Conservation (phyloP, 1,284 basidiomycete genomes). For the Heterobasidion occidentale region DNA sequence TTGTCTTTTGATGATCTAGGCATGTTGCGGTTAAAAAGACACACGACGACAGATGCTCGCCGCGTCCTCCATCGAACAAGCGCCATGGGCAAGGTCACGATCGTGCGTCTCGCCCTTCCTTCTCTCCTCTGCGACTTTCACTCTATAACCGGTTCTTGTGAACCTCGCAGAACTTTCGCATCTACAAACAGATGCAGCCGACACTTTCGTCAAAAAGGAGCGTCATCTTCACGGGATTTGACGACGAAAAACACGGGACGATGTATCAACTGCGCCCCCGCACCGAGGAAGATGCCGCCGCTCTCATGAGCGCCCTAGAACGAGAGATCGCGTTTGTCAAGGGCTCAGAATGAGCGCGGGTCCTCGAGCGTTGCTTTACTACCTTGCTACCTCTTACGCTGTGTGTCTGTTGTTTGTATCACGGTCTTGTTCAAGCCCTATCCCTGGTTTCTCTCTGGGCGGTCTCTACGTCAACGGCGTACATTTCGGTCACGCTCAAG, state of each 20-base stretch:
- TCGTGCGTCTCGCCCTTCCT: constrained; percentile 38
- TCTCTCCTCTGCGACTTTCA: background rate
- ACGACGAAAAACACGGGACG: constrained; percentile 41
- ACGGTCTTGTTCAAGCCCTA: too few relatives aligned
- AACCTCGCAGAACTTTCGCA: constrained; percentile 51
- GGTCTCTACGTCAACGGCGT: too few relatives aligned
- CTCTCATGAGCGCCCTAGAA: constrained; percentile 53
- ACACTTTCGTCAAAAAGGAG: constrained; percentile 40
- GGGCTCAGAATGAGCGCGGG: constrained; percentile 8
- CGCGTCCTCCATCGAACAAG: constrained; percentile 63
- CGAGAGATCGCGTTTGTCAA: constrained; percentile 50
- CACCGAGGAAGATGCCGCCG: constrained; percentile 51
- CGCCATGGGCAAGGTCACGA: constrained; percentile 60
- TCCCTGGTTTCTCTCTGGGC: too few relatives aligned
- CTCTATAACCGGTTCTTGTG: constrained; percentile 2
- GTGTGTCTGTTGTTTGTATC: too few relatives aligned
- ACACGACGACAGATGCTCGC: constrained; percentile 48
- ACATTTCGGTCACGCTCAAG: too few relatives aligned
- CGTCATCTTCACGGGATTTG: constrained; percentile 64
- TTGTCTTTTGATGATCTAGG: constrained; percentile 28
- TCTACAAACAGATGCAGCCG: constrained; percentile 45
- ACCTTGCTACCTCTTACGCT: too few relatives aligned
- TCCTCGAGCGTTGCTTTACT: background rate
- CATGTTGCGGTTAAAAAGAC: constrained; percentile 60
- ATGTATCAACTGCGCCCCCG: constrained; percentile 60